Conservation (phyloP, 139 green algal genomes). For the Dunaliella sp. region DNA sequence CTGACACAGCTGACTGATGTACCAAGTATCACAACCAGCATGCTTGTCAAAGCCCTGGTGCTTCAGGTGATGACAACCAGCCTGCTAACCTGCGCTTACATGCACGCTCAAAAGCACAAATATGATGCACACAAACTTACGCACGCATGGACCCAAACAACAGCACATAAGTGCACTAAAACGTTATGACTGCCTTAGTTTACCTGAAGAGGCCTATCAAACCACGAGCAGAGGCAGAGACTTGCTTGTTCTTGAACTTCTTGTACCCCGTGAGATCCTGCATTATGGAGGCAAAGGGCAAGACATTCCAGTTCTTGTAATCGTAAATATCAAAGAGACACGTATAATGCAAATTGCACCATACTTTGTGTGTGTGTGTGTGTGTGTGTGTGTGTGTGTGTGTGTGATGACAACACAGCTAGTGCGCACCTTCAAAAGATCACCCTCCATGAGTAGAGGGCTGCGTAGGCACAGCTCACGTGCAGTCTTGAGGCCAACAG, state of each 20-base stretch:
- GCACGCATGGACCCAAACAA: too few species aligned
- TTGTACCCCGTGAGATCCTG: slow-evolving; percentile 84
- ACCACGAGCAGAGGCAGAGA: slow-evolving; percentile 70
- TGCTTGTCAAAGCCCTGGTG: too few species aligned
- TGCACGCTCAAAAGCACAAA: too few species aligned
- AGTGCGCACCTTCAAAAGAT: slow-evolving; percentile 75
- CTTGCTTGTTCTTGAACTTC: slow-evolving; percentile 82
- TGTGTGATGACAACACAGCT: neutral
- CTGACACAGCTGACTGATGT: too few species aligned
- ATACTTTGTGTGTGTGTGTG: too few species aligned
- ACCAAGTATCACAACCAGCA: too few species aligned
- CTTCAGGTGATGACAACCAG: too few species aligned
- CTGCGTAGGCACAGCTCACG: slow-evolving; percentile 83
- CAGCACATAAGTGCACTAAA: too few species aligned
- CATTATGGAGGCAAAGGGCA: neutral
- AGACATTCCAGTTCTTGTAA: neutral
- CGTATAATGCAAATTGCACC: too few species aligned
- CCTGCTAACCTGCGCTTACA: too few species aligned
- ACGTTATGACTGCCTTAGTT: neutral
- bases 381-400: neutral
- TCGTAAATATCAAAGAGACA: too few species aligned
- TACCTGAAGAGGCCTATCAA: slow-evolving; percentile 84
- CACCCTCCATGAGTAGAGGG: slow-evolving; percentile 85
- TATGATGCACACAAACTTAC: too few species aligned
- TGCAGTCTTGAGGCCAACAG: slow-evolving; percentile 88